Base-by-base conservation (phyloP, 148 eudicot genomes). In the Diospyros kaki region DNA sequence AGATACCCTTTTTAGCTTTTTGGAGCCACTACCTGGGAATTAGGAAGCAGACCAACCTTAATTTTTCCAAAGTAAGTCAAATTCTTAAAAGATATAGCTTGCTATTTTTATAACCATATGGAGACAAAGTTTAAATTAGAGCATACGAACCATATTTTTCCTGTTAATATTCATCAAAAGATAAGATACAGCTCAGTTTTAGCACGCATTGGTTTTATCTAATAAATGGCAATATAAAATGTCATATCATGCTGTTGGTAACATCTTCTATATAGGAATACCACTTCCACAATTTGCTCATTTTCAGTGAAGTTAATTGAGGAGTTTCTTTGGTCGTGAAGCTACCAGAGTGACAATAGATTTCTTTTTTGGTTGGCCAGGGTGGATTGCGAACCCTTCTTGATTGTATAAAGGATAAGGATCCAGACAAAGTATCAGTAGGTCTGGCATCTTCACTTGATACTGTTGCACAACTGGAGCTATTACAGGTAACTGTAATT, bases 361-460 rank as follows among this genome's bases (percentile, higher is more conserved):
- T 28, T 28, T 14, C 62, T 45, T 18, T 67, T 78, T 74, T 76
- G 68, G 12, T 53, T 82, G 64, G 75, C 55, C 79, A 94, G 98
- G 96, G 88, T 83, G 90, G 96, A 58, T 83, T 94, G 85, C 83
- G 88, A 83, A 71, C 78, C 53, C 96, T 94, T 67, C 88, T 94
- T n/a, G 81, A 82, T 59, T 62, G 74, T 68, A 89, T 94, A 45
- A 87, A 89, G 77, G 94, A 94, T 68, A 86, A 94, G 81, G 92
- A 94, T 76, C 80, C 98, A 70, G 98, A 92, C 81, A 89, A 79
- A 80, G 97, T 94, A 78, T 94, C 98, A 43, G 77, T 90, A 55
- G 84, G 86, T 74, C 97, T 94, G 52, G 96, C 98, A 77, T 86
- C 96, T 89, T 74, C 98, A 69, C 83, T 94, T 46, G 98, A 94